A percentile compares a stretch with the other conserved stretches of the same genome.
Conservation (phyloP, 805 yeast genomes). For the Metschnikowia santaceciliae region DNA sequence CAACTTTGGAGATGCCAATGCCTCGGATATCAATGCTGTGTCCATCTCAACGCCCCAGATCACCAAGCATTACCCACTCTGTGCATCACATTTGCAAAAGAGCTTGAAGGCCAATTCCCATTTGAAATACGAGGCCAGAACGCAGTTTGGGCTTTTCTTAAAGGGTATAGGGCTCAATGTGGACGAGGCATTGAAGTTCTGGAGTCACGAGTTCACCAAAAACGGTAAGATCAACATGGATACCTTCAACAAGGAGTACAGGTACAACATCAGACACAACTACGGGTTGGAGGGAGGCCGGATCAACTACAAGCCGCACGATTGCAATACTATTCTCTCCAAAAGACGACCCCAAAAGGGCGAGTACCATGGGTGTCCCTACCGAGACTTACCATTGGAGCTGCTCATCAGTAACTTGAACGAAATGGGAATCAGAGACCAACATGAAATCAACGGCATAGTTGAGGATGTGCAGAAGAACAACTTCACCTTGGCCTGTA, state of each 20-base stretch:
- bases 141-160: constrained; percentile 77
- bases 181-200: constrained; percentile 84
- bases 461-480: constrained; percentile 63
- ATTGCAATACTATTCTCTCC: constrained; percentile 71
- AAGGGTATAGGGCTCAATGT: constrained; percentile 85
- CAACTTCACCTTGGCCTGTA: constrained; percentile 82
- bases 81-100: constrained; percentile 64
- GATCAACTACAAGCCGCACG: constrained; percentile 80
- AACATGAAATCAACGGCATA: constrained; percentile 53
- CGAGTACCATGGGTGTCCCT: constrained; percentile 93
- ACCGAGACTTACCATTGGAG: constrained; percentile 69
- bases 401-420: constrained; percentile 52
- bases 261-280: constrained; percentile 80
- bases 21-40: constrained; percentile 53
- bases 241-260: constrained; percentile 81
- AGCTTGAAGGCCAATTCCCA: constrained; percentile 63
- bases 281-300: constrained; percentile 93
- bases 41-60: constrained; percentile 54
- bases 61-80: constrained; percentile 72
- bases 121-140: constrained; percentile 78
- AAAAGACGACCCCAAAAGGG: constrained; percentile 64
- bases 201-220: constrained; percentile 69
- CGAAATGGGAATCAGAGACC: constrained; percentile 63
- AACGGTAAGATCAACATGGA: constrained; percentile 55
- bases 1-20: constrained; percentile 39